A percentile compares a stretch with the other conserved stretches of the same genome.
phyloP scores from a whole-genome alignment of 2,329 filamentous ascomycete genomes.

The Myriosclerotinia curreyana region DNA sequence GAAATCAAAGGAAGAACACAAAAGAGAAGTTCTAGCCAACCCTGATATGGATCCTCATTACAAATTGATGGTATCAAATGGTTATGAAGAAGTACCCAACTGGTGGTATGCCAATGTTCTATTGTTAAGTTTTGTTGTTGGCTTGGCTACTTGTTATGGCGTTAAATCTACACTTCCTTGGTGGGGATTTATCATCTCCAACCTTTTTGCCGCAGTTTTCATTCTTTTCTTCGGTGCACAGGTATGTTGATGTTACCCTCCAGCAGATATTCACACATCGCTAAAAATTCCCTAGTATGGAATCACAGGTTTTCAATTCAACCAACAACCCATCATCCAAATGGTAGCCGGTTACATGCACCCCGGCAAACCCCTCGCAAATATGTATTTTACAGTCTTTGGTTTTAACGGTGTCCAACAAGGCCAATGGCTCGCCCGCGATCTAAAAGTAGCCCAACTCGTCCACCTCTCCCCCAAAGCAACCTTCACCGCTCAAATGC shows the following conservation, averaged over 20 bases:
- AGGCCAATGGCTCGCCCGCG: slow-evolving; percentile 45
- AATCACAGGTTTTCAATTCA: slow-evolving; percentile 47
- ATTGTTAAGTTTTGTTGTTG: slow-evolving; percentile 47
- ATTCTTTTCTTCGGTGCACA: slow-evolving; percentile 35
- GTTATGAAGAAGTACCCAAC: slow-evolving; percentile 51
- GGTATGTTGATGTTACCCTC: slow-evolving; percentile 17
- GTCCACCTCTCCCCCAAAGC: slow-evolving; percentile 44
- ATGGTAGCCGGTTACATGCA: slow-evolving; percentile 49
- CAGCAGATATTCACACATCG: too few relatives aligned
- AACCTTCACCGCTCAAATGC: slow-evolving; percentile 41
- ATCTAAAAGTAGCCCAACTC: slow-evolving; percentile 52
- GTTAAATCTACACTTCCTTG: slow-evolving; percentile 52
- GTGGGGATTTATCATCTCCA: slow-evolving; percentile 36
- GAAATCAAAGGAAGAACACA: slow-evolving; percentile 2
- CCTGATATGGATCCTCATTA: slow-evolving; percentile 42
- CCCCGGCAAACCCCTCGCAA: slow-evolving; percentile 61
- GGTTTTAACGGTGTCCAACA: slow-evolving; percentile 50
- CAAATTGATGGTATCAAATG: slow-evolving; percentile 41
- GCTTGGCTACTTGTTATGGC: slow-evolving; percentile 44
- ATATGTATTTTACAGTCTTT: slow-evolving; percentile 72
- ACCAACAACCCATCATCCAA: slow-evolving; percentile 48
- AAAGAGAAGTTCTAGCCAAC: slow-evolving; percentile 25
- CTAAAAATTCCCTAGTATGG: slow-evolving; percentile 31
- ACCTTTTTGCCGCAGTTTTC: slow-evolving; percentile 36
- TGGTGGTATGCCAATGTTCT: slow-evolving; percentile 56